Evolutionary conservation across 495 filamentous ascomycete genomes (phyloP).

Genomic region (Hypomontagnella submonticulosa): DNA sequence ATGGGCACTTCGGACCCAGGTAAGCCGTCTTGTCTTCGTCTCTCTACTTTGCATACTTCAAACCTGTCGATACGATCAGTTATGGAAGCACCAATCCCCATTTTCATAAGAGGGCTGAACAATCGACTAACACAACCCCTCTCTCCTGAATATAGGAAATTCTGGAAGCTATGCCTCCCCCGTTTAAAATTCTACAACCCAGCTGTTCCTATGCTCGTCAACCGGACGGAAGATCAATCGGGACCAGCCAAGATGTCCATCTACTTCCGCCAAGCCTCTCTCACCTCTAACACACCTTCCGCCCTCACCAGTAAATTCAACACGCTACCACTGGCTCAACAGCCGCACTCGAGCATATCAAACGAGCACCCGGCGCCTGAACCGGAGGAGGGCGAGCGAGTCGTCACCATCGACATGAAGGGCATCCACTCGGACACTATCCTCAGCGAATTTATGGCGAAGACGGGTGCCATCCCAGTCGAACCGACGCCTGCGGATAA

Average conservation of each 20-base stretch:
- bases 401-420: conserved; percentile 71
- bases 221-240: conserved; percentile 66
- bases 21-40: conserved; percentile 50
- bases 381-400: conserved; percentile 56
- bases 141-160: conserved; percentile 66
- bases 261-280: conserved; percentile 66
- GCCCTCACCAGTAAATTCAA: conserved; percentile 34
- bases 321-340: conserved; percentile 45
- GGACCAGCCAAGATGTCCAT: conserved; percentile 77
- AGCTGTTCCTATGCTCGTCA: conserved; percentile 80
- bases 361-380: conserved; percentile 54
- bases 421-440: conserved; percentile 70
- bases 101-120: not conserved
- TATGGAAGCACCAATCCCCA: not conserved
- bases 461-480: conserved; percentile 74
- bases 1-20: conserved; percentile 85
- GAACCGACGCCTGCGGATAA: conserved; percentile 69
- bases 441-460: conserved; percentile 69
- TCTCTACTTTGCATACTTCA: not conserved
- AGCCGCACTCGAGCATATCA: conserved; percentile 48
- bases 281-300: conserved; percentile 41
- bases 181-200: conserved; percentile 96
- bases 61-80: too few species aligned
- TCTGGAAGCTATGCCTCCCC: conserved; percentile 85
- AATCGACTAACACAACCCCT: conserved; percentile 19